Evolutionary conservation across 352 stramenopile genomes (phyloP).

Genomic region (Globisporangium cylindrosporum): DNA sequence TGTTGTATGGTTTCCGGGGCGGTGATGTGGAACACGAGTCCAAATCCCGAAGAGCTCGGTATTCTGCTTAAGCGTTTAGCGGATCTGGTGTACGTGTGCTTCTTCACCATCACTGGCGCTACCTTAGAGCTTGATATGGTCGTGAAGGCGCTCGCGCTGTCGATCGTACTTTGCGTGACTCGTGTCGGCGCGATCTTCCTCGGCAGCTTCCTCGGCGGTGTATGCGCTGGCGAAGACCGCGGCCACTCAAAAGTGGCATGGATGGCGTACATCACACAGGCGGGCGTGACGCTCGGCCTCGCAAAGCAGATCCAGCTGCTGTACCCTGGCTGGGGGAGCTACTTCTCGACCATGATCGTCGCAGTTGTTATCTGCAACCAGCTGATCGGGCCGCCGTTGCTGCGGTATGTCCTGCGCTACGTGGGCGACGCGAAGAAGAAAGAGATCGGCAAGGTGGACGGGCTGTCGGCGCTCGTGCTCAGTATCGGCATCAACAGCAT

Average conservation of each 20-base stretch:
- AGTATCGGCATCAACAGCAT: conserved; percentile 27
- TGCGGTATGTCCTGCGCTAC: conserved; percentile 51
- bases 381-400: conserved; percentile 50
- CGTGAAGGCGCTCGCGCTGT: conserved; percentile 51
- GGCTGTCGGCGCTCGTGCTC: conserved; percentile 40
- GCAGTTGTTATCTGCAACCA: conserved; percentile 73
- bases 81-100: conserved; percentile 68
- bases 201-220: conserved; percentile 48
- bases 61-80: conserved; percentile 51
- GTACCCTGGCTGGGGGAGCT: conserved; percentile 66
- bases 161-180: conserved; percentile 48
- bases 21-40: conserved; percentile 62
- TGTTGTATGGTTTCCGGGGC: conserved; percentile 68
- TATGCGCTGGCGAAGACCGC: conserved; percentile 41
- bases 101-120: conserved; percentile 71
- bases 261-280: conserved; percentile 79
- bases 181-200: conserved; percentile 58
- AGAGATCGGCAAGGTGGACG: conserved; percentile 57
- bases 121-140: conserved; percentile 68
- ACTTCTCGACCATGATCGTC: conserved; percentile 76
- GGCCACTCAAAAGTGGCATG: conserved; percentile 50
- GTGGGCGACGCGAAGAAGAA: conserved; percentile 59
- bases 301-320: conserved; percentile 72
- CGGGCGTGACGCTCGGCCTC: conserved; percentile 61
- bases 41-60: conserved; percentile 51